Evolutionary conservation across 2,329 filamentous ascomycete genomes (phyloP), one percentile per base, ranked within the genome.

Genomic region (Xylaria sp.): DNA sequence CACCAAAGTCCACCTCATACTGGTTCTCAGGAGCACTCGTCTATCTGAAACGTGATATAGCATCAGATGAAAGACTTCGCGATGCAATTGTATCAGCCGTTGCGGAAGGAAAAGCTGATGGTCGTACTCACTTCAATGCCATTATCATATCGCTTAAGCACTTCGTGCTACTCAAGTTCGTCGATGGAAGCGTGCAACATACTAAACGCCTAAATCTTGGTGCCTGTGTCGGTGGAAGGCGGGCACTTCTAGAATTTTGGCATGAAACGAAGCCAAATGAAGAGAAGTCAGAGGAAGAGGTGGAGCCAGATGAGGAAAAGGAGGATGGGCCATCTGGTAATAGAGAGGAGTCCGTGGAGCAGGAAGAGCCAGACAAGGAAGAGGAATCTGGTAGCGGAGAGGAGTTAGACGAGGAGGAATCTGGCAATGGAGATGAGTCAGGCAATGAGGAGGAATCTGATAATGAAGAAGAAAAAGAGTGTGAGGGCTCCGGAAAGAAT

Each of bases 11-110:
- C 15, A 62, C 64, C 9, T 66, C 64, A 15, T 66, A 66, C 49
- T 66, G 64, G 64, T 57, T 62, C 44, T 56, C 64, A 40, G 64
- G 64, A 6, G 57, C 58, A 31, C 59, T 66, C 15, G 58, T 66
- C 11, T 66, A 56, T 33, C 44, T 66, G 49, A 57, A 31, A 20
- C 57, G 42, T 31, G 64, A 66, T 49, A 62, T 66, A 56, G 57
- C 40, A 23, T 61, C 57, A 26, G 58, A 58, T 15, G 49, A 49
- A 57, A 66, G 13, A 13, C 48, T 66, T 49, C 36, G 49, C 15
- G 49, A 62, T 42, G 64, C 64, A 28, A 61, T 66, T 57, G 49
- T 62, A 48, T 61, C 64, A 28, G 64, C 51, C 49, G 58, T 66
- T 15, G 26, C n/a, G 10, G 51, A 36, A 20, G 64, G 64, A 17